Conservation (phyloP, 1,284 basidiomycete species). For the Trametes polyzona region DNA sequence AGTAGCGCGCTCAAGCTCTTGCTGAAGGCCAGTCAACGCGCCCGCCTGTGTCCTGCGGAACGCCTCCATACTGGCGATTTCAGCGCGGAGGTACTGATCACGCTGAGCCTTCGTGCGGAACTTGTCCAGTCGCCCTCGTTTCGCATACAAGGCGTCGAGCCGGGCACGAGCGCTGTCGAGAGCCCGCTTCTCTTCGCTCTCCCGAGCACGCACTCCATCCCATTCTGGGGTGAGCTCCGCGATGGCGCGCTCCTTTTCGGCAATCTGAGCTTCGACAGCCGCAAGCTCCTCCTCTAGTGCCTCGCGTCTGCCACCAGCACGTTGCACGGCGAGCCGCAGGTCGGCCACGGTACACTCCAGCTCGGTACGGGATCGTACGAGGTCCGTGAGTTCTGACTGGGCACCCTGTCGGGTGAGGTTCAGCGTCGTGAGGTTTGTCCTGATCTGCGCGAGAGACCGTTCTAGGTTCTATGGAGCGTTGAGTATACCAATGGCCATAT, state of each 20-base stretch:
- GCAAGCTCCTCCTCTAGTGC: slow-evolving; percentile 72
- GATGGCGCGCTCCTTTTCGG: slow-evolving; percentile 65
- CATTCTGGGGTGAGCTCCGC: slow-evolving; percentile 69
- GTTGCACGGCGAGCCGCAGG: slow-evolving; percentile 64
- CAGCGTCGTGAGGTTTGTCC: slow-evolving; percentile 74
- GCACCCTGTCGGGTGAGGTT: slow-evolving; percentile 71
- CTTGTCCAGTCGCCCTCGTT: slow-evolving; percentile 85
- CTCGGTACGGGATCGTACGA: slow-evolving; percentile 78
- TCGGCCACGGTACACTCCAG: slow-evolving; percentile 86
- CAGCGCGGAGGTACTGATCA: slow-evolving; percentile 75
- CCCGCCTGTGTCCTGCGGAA: slow-evolving; percentile 55
- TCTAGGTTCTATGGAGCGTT: slow-evolving; percentile 63
- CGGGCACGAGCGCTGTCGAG: slow-evolving; percentile 76
- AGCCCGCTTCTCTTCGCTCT: slow-evolving; percentile 68
- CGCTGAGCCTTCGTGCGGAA: slow-evolving; percentile 86
- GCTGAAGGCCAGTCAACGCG: slow-evolving; percentile 51
- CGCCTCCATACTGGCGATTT: slow-evolving; percentile 71
- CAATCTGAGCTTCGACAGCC: slow-evolving; percentile 62
- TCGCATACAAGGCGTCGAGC: slow-evolving; percentile 79
- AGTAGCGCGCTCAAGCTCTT: slow-evolving; percentile 51
- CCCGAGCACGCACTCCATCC: slow-evolving; percentile 56
- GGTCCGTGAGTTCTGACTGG: slow-evolving; percentile 79
- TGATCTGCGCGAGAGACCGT: slow-evolving; percentile 70
- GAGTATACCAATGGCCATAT: not conserved
- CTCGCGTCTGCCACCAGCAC: slow-evolving; percentile 65